phyloP scores from a whole-genome alignment of 441 rosid species.

The Erodium trifolium region DNA sequence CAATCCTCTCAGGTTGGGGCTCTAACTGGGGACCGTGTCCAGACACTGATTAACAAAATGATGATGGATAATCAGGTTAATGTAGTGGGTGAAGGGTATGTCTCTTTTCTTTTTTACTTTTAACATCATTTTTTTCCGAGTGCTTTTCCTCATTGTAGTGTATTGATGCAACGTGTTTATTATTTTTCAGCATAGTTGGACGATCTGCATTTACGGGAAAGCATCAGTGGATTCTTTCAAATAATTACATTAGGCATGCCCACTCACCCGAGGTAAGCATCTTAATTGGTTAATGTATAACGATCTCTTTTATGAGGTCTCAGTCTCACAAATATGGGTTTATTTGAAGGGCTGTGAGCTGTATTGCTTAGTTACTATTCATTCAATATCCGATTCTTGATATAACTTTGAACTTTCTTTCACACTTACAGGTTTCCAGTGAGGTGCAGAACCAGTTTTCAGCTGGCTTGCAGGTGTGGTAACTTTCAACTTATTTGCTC shows the following conservation, averaged over 20 bases:
- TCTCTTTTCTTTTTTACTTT: conserved; percentile 5
- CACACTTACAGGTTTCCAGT: conserved; percentile 45
- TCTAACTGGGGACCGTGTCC: too few relatives aligned
- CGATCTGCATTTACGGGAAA: conserved; percentile 83
- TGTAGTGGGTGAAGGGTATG: conserved; percentile 83
- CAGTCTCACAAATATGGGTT: too few relatives aligned
- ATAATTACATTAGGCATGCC: conserved; percentile 34
- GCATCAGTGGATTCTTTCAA: conserved; percentile 75
- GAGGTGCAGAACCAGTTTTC: conserved; percentile 76
- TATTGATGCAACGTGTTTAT: conserved; percentile 12
- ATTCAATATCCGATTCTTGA: neutral
- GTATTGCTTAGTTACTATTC: too few relatives aligned
- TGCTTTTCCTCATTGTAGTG: conserved; percentile 6
- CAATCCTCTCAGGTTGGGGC: conserved; percentile 22
- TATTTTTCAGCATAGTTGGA: conserved; percentile 62
- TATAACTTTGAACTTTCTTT: conserved; percentile 17
- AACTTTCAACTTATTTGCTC: conserved; percentile 11
- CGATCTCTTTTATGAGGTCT: too few relatives aligned
- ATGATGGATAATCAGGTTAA: conserved; percentile 60
- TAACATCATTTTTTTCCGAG: neutral
- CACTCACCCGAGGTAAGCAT: conserved; percentile 66
- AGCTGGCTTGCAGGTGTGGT: conserved; percentile 75
- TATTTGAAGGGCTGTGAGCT: too few relatives aligned
- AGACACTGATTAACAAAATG: conserved; percentile 60
- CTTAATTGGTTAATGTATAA: neutral